Conservation (phyloP, 2,329 filamentous ascomycete genomes). For the Beauveria medogensis region DNA sequence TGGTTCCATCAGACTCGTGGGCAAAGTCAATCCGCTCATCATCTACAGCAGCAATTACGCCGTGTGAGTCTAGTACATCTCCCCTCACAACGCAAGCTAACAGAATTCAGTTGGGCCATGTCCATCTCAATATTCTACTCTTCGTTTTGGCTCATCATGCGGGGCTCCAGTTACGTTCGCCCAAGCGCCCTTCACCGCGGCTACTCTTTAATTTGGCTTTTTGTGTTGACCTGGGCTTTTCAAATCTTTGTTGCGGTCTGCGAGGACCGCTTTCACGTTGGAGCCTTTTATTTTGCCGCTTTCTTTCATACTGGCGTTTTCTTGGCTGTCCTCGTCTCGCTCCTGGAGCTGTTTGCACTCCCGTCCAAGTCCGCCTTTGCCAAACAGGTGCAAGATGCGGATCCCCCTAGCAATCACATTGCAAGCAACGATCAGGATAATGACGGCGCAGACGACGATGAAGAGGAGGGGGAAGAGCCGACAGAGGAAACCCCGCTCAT, state of each 20-base stretch:
- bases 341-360: constrained; percentile 73
- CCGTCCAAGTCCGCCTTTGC: constrained; percentile 64
- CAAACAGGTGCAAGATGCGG: constrained; percentile 42
- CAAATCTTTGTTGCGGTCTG: constrained; percentile 66
- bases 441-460: constrained; percentile 13
- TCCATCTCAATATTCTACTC: constrained; percentile 75
- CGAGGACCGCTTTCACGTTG: constrained; percentile 66
- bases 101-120: constrained; percentile 60
- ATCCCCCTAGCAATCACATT: constrained; percentile 3
- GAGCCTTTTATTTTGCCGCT: constrained; percentile 71
- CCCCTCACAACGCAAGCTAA: constrained; percentile 3
- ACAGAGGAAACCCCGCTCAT: constrained; percentile 50
- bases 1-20: constrained; percentile 64
- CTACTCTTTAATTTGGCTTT: constrained; percentile 80
- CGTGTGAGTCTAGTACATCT: constrained; percentile 39
- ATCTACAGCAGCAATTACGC: constrained; percentile 84
- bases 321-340: constrained; percentile 63
- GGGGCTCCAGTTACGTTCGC: constrained; percentile 68
- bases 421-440: neutral
- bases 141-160: constrained; percentile 73
- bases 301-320: constrained; percentile 73
- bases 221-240: constrained; percentile 62
- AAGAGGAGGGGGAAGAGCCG: constrained; percentile 20
- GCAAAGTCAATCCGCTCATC: constrained; percentile 81
- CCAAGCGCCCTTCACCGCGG: constrained; percentile 80